Conservation (phyloP, 768 basidiomycete genomes). For the Auriculariales sp. region DNA sequence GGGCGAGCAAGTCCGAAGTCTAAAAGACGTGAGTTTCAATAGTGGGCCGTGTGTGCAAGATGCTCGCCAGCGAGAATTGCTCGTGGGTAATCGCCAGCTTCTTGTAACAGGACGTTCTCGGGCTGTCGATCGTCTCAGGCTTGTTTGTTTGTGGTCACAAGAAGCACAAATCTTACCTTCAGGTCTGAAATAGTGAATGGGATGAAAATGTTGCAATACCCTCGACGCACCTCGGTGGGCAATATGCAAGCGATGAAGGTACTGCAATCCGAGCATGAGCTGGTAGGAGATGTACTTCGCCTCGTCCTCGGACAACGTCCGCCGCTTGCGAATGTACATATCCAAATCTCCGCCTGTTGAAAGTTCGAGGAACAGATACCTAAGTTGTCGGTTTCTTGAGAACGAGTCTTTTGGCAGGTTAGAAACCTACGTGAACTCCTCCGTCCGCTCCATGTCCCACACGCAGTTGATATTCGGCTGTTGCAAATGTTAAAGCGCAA, state of each 20-base stretch:
- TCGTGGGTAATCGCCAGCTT: constrained; percentile 74
- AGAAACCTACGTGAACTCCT: constrained; percentile 36
- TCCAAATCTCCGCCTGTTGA: constrained; percentile 84
- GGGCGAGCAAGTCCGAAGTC: constrained; percentile 78
- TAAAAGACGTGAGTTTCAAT: neutral
- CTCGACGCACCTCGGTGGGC: constrained; percentile 56
- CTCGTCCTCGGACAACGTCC: constrained; percentile 60
- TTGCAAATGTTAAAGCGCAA: neutral
- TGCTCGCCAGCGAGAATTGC: constrained; percentile 40
- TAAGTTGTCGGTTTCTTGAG: too few species aligned
- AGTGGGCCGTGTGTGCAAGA: neutral
- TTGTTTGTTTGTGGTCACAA: neutral
- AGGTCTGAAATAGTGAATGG: constrained; percentile 28
- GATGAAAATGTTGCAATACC: neutral
- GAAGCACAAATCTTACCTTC: constrained; percentile 34
- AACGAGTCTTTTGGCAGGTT: too few species aligned
- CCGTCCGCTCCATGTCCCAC: constrained; percentile 49
- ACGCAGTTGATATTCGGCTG: constrained; percentile 76
- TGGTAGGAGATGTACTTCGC: constrained; percentile 78
- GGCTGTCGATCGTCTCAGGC: constrained; percentile 30
- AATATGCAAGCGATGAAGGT: constrained; percentile 56
- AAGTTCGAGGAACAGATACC: constrained; percentile 73
- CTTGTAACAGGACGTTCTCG: constrained; percentile 67
- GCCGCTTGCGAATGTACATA: constrained; percentile 58
- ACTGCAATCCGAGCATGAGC: constrained; percentile 51